phyloP scores from a whole-genome alignment of 345 rosid species.

The Hibiscus mutabilis region DNA sequence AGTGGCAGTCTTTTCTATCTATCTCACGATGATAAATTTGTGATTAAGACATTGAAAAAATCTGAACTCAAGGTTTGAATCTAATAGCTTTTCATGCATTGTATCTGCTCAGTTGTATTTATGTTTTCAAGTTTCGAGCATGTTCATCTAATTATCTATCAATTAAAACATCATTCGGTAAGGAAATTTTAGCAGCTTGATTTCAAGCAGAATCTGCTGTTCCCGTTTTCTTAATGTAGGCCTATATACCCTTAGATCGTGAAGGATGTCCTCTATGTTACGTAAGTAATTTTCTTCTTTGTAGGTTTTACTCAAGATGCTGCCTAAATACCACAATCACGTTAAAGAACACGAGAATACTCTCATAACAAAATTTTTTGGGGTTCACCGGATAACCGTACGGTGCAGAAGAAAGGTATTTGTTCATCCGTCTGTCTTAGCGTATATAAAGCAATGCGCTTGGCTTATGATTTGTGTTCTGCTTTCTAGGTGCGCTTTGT shows the following conservation, averaged over 20 bases:
- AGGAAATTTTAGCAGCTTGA: background rate
- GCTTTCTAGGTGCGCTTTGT: slow-evolving; percentile 78
- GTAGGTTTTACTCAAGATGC: slow-evolving; percentile 80
- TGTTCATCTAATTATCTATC: background rate
- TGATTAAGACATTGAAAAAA: slow-evolving; percentile 81
- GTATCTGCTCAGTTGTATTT: background rate
- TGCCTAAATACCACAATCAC: slow-evolving; percentile 63
- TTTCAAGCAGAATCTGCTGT: background rate
- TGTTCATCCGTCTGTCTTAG: background rate
- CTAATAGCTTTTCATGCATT: background rate
- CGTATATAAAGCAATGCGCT: slow-evolving; percentile 10
- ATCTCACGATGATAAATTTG: slow-evolving; percentile 89
- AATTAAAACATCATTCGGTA: background rate
- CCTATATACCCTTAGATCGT: background rate
- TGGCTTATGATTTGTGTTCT: slow-evolving; percentile 14
- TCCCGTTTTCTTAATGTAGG: background rate
- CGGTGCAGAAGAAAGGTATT: slow-evolving; percentile 76
- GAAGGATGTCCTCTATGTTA: background rate
- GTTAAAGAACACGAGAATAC: slow-evolving; percentile 77
- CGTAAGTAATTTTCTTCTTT: slow-evolving; percentile 7
- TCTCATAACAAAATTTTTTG: slow-evolving; percentile 89
- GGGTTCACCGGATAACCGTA: slow-evolving; percentile 74
- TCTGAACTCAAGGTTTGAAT: slow-evolving; percentile 76
- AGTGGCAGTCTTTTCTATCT: slow-evolving; percentile 95
- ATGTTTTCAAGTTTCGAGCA: background rate